These are phyloP conservation scores for Suillus placidus DNA, from an alignment of 768 basidiomycete species.

Conservation along the genomic window DNA sequence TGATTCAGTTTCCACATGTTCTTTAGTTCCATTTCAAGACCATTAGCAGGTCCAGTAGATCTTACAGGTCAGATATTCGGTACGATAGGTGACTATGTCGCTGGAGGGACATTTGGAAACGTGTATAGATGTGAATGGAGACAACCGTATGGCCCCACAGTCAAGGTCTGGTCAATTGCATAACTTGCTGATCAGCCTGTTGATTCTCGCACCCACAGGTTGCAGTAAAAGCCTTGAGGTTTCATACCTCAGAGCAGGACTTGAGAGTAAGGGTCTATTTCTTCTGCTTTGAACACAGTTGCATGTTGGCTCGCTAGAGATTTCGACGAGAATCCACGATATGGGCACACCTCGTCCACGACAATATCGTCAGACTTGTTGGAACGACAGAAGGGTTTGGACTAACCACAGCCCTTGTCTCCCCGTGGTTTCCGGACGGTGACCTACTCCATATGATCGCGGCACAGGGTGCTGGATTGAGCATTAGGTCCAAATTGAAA, in stretches of 20 bases:
- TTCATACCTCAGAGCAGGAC: neutral
- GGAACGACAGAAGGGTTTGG: slow-evolving; percentile 19
- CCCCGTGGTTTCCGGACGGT: slow-evolving; percentile 14
- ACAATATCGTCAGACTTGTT: slow-evolving; percentile 21
- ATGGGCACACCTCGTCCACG: slow-evolving; percentile 21
- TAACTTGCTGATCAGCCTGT: neutral
- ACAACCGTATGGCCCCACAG: neutral
- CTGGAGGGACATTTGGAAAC: neutral
- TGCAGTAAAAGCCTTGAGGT: neutral
- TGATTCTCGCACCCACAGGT: neutral
- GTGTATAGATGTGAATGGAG: slow-evolving; percentile 1
- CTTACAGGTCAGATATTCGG: slow-evolving; percentile 1
- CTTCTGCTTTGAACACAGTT: too few relatives aligned
- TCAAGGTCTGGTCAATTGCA: neutral
- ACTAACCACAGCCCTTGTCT: slow-evolving; percentile 21
- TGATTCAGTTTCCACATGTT: neutral
- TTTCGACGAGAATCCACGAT: slow-evolving; percentile 20
- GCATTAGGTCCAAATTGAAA: slow-evolving; percentile 13
- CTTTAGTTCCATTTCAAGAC: too few relatives aligned
- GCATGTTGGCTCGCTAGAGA: slow-evolving; percentile 7
- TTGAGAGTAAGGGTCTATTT: neutral
- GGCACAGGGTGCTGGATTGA: slow-evolving; percentile 9
- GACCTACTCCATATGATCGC: slow-evolving; percentile 8
- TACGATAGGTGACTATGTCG: neutral
- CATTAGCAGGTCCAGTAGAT: neutral